Evolutionary conservation across 2,329 filamentous ascomycete species (phyloP).

Genomic region (Tolypocladium ovalisporum): DNA sequence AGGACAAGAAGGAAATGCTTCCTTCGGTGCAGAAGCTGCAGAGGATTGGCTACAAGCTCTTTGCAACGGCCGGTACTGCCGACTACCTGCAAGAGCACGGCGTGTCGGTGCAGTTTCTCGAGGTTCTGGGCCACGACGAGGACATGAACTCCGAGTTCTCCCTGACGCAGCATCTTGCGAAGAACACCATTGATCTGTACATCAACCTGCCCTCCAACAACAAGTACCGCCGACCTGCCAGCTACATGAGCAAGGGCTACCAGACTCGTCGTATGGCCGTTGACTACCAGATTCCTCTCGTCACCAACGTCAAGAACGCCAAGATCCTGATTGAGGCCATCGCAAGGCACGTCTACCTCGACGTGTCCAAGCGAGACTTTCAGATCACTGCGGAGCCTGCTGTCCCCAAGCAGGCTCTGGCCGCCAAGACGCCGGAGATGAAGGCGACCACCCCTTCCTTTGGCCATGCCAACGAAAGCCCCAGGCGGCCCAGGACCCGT

Average conservation of each 20-base stretch:
- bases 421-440: conserved; percentile 44
- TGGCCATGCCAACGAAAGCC: conserved; percentile 23
- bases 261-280: conserved; percentile 95
- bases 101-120: conserved; percentile 85
- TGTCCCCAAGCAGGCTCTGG: conserved; percentile 56
- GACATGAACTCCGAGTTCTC: conserved; percentile 94
- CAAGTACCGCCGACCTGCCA: conserved; percentile 89
- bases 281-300: conserved; percentile 89
- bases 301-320: conserved; percentile 98
- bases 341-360: conserved; percentile 75
- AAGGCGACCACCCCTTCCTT: conserved; percentile 36
- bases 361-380: conserved; percentile 75
- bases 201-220: conserved; percentile 99
- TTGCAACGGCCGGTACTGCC: conserved; percentile 90
- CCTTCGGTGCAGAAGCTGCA: conserved; percentile 84
- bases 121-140: conserved; percentile 70
- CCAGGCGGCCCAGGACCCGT: conserved; percentile 20
- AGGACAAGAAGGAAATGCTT: conserved; percentile 96
- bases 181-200: conserved; percentile 96
- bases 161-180: conserved; percentile 88
- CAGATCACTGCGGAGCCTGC: conserved; percentile 76
- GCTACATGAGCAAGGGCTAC: conserved; percentile 98
- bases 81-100: conserved; percentile 93
- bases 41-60: conserved; percentile 87
- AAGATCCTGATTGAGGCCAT: conserved; percentile 96